Evolutionary conservation across 75 land plant species (phyloP).

Genomic region (Pinus taeda): DNA sequence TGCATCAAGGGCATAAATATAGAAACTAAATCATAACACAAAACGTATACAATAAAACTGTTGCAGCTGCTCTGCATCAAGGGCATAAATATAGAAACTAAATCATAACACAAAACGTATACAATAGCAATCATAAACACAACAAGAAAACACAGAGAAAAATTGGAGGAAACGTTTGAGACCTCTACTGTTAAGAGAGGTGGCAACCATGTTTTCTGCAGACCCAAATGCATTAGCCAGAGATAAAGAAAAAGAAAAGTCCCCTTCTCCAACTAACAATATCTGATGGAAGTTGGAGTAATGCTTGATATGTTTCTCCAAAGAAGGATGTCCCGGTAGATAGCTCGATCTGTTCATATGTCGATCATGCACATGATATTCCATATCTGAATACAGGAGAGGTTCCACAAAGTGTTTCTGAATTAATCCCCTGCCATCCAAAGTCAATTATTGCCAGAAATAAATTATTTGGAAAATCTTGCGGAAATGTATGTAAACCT

Average conservation of each 20-base stretch:
- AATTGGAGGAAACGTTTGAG: background rate
- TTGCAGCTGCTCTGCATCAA: background rate
- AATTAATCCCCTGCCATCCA: too few species aligned
- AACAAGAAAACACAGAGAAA: background rate
- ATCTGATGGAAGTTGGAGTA: constrained; percentile 21
- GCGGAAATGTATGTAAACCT: too few species aligned
- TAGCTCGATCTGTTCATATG: too few species aligned
- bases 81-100: background rate
- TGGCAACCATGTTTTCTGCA: constrained; percentile 32
- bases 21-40: too few species aligned
- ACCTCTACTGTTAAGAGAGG: constrained; percentile 25
- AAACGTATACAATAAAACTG: too few species aligned
- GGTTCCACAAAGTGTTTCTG: too few species aligned
- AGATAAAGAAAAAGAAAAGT: constrained; percentile 35
- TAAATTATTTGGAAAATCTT: too few species aligned
- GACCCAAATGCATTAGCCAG: constrained; percentile 37
- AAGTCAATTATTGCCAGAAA: too few species aligned
- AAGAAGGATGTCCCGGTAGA: too few species aligned
- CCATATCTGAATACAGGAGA: too few species aligned
- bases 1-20: too few species aligned
- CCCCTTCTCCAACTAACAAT: constrained; percentile 47
- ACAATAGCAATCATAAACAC: background rate
- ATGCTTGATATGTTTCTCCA: background rate
- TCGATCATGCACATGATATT: too few species aligned
- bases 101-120: background rate